Base-by-base conservation (phyloP, 2,329 filamentous ascomycete species). In the Colletotrichum orbiculare region DNA sequence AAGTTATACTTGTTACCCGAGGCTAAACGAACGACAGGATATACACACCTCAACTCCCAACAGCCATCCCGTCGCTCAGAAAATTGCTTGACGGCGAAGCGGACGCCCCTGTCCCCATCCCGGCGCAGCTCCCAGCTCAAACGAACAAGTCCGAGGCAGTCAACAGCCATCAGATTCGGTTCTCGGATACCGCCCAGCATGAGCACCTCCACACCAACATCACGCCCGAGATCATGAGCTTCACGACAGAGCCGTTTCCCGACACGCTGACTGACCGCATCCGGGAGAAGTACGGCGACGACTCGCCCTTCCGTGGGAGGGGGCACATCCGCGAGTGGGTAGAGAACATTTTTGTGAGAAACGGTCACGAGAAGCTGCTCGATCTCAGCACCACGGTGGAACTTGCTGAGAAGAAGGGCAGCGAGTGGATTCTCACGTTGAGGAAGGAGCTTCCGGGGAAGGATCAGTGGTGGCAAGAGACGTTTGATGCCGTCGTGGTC, bases 131-230 rank as follows among this genome's bases (percentile, higher is more conserved):
- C 2, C 85, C 84, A 2, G 73, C 77, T 0, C 75, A 78, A 60
- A 79, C 77, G 0, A 75, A 77, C 0, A 75, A 77, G 39, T 77
- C 77, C 12, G 72, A 75, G 17, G 66, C 66, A 2, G 59, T 75
- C 34, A 76, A 75, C 50, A 70, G 64, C 8, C 71, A 76, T 11
- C 78, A 82, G 64, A 73, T 79, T 39, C 80, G 84, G 6, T 86
- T 83, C 68, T 78, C 78, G 1, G 84, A 86, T 62, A 83, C 84
- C 1, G 81, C 83, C 1, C 79, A 87, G 33, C 87, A 89, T 68
- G 82, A 84, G 11, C 78, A 83, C n/a, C 74, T 89, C 25, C 84
- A 89, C 67, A 88, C 84, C 38, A 89, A 89, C 70, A 84, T 89
- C 55, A 82, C 82, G 46, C 81, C 81, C 0, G 73, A 78, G 5